These are phyloP conservation scores for Epithemia pelagica DNA, from an alignment of 108 stramenopile genomes.

Conservation along the genomic window DNA sequence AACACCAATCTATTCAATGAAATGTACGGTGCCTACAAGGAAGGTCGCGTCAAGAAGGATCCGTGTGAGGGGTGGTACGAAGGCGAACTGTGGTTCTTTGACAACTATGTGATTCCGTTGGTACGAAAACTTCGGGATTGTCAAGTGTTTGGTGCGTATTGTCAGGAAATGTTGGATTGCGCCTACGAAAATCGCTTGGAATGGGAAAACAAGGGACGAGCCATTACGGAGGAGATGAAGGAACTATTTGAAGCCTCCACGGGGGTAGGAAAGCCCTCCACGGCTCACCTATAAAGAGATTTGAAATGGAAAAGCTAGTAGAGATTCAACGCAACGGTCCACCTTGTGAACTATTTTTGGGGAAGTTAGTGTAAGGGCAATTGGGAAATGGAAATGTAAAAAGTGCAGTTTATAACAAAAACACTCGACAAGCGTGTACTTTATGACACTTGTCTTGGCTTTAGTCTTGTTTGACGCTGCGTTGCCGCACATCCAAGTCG, in stretches of 20 bases:
- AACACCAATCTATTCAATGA: conserved; percentile 32
- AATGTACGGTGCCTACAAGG: conserved; percentile 12
- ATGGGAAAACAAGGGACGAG: conserved; percentile 3
- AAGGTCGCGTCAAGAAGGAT: background rate
- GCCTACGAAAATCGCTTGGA: conserved; percentile 1
- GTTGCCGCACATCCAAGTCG: no score
- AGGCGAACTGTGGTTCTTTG: conserved; percentile 10
- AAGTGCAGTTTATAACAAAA: no score
- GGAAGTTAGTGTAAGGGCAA: no score
- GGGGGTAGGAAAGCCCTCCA: no score
- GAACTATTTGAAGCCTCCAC: background rate
- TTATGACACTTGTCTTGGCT: no score
- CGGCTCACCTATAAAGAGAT: no score
- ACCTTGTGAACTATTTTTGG: no score
- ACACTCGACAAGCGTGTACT: no score
- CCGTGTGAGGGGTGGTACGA: conserved; percentile 12
- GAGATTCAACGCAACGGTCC: no score
- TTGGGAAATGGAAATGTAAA: no score
- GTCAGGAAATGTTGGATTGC: background rate
- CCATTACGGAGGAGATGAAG: background rate
- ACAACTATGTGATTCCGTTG: conserved; percentile 7
- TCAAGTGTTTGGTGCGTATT: conserved; percentile 4
- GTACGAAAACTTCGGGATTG: background rate
- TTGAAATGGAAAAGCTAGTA: no score
- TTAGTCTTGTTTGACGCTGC: no score